A percentile compares a stretch with the other conserved stretches of the same genome.
Conservation (phyloP, 306 rosid genomes). For the Fragaria iinumae region DNA sequence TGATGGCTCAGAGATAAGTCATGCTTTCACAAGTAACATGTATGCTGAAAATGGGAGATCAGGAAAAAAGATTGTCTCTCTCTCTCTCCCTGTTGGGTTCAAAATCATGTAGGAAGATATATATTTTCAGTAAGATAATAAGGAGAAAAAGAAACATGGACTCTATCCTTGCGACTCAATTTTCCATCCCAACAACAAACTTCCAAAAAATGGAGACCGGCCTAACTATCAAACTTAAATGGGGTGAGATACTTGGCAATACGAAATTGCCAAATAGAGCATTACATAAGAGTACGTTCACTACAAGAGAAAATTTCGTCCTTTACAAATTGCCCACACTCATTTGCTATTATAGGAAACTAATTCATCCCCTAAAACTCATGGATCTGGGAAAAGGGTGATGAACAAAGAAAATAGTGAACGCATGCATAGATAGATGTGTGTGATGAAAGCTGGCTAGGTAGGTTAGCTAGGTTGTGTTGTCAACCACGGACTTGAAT, state of each 20-base stretch:
- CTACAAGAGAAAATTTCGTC: too few relatives aligned
- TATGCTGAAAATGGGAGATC: neutral
- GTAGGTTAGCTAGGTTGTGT: neutral
- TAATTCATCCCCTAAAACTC: conserved; percentile 29
- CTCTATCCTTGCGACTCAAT: neutral
- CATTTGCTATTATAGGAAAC: conserved; percentile 4
- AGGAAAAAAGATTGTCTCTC: neutral
- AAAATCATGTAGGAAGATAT: neutral
- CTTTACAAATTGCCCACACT: too few relatives aligned
- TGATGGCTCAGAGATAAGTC: too few relatives aligned
- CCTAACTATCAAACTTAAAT: neutral
- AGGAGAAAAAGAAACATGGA: conserved; percentile 3
- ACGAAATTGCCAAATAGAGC: too few relatives aligned
- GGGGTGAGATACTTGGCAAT: neutral
- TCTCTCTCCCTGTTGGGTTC: neutral
- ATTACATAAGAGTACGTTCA: too few relatives aligned
- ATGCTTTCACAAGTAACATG: neutral
- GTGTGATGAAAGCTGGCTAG: conserved; percentile 8
- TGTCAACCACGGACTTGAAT: conserved; percentile 33
- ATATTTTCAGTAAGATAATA: too few relatives aligned
- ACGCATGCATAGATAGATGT: neutral
- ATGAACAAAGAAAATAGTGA: conserved; percentile 4
- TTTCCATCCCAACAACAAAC: neutral
- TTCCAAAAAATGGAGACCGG: neutral
- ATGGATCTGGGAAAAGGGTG: conserved; percentile 10